Evolutionary conservation across 768 basidiomycete species (phyloP), one percentile per base, ranked within the genome.

Genomic region (Pleurotus ostreatus): DNA sequence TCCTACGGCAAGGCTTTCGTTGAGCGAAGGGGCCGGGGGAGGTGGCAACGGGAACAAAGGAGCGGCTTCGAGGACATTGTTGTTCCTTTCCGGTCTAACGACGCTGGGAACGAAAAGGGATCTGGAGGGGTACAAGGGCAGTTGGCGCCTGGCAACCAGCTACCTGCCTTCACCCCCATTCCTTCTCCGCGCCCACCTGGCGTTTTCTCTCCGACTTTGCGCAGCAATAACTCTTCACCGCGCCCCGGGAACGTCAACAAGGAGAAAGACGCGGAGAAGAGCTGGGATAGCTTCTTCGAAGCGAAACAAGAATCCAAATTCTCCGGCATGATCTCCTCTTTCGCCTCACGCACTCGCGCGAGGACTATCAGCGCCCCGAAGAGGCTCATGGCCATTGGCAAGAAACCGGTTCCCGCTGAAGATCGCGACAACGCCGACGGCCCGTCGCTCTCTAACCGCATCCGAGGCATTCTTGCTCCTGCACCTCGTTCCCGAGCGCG

Each of bases 31-130:
- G 74, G 71, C 62, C 77, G 74, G 55, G 71, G 73, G 61, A 77
- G 68, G 65, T 87, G 80, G 75, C 70, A 76, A 63, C 69, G 64
- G 49, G 78, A 82, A 61, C 81, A 84, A 64, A 74, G 79, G 49
- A 69, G 70, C 0, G 79, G 75, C 25, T 69, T 82, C 25, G 74
- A 80, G 51, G 78, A 70, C 23, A 68, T 81, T 37, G 67, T 73
- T 23, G 63, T 75, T 38, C 68, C 75, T n/a, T 74, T 71, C 62
- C 62, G 67, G 18, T 26, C 13, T 30, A 39, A 45, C n/a, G 38
- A 55, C 30, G 37, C 54, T 34, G 56, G 37, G 18, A 52, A 61
- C 47, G 66, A 69, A 56, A 63, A 67, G 47, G 63, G 66, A 56
- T 25, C 23, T 25, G 23, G 23, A 34, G 30, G 30, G 11, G 30